A percentile compares a stretch with the other conserved stretches of the same genome.
These are phyloP conservation scores for Nicotiana tabacum DNA, from an alignment of 257 asterid genomes.

Conservation along the genomic window DNA sequence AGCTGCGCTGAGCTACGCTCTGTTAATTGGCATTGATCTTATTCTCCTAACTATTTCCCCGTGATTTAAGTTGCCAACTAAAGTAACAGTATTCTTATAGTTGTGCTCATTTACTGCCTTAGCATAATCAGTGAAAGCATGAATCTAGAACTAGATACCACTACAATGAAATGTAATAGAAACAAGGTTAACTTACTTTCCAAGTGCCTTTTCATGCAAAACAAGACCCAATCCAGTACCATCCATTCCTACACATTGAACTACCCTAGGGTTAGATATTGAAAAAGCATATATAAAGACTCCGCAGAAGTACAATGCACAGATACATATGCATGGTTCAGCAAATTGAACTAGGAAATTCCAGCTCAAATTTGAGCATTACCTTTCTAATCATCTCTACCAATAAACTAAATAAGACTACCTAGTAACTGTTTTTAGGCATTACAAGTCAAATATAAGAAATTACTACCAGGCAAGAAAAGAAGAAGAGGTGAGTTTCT, in stretches of 20 bases:
- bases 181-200: constrained; percentile 51
- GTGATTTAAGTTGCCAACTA: no score
- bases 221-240: constrained; percentile 88
- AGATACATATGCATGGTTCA: no score
- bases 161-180: neutral
- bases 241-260: constrained; percentile 63
- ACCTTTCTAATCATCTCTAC: no score
- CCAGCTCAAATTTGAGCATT: no score
- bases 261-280: neutral
- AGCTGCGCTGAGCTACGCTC: no score
- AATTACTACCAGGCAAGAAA: constrained; percentile 77
- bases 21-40: no score
- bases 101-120: neutral
- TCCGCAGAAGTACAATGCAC: no score
- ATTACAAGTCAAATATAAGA: neutral
- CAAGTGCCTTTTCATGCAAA: constrained; percentile 83
- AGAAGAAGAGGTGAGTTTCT: constrained; percentile 64
- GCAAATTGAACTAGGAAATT: no score
- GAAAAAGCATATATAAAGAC: no score
- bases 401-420: no score
- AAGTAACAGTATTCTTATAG: neutral
- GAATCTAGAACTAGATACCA: neutral
- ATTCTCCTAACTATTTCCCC: no score
- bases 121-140: neutral
- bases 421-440: no score